Percentiles rank a stretch among this genome's conserved stretches.
phyloP scores from a whole-genome alignment of 768 basidiomycete species.

The Psilocybe sp. region DNA sequence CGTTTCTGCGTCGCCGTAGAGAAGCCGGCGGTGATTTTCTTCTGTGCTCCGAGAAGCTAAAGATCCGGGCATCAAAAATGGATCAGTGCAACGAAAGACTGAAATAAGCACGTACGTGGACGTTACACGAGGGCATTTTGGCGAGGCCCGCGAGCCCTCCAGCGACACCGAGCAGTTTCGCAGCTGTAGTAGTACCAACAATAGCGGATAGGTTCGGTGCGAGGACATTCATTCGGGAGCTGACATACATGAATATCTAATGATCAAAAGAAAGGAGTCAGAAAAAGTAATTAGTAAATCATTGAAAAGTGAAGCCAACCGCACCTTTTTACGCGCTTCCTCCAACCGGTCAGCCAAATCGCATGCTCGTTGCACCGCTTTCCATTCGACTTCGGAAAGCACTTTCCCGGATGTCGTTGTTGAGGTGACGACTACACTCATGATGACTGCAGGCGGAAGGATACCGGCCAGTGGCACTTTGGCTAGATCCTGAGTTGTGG shows the following conservation, averaged over 20 bases:
- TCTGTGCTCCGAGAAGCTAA: slow-evolving; percentile 91
- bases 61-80: not conserved
- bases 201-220: slow-evolving; percentile 98
- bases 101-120: slow-evolving; percentile 65
- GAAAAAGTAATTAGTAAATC: slow-evolving; percentile 3
- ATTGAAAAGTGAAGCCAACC: slow-evolving; percentile 3
- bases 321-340: slow-evolving; percentile 83
- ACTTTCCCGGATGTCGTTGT: slow-evolving; percentile 83
- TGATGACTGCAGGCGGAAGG: slow-evolving; percentile 85
- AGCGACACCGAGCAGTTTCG: slow-evolving; percentile 95
- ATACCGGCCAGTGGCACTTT: slow-evolving; percentile 80
- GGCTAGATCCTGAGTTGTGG: slow-evolving; percentile 65
- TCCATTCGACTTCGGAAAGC: slow-evolving; percentile 71
- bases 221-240: slow-evolving; percentile 96
- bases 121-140: slow-evolving; percentile 95
- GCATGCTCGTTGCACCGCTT: slow-evolving; percentile 79
- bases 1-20: slow-evolving; percentile 83
- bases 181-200: slow-evolving; percentile 97
- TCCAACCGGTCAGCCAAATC: slow-evolving; percentile 87
- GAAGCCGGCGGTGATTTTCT: slow-evolving; percentile 89
- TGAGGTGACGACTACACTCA: slow-evolving; percentile 95
- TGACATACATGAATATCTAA: slow-evolving; percentile 98
- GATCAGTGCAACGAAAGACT: not conserved
- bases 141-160: slow-evolving; percentile 88
- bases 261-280: not conserved